These are phyloP conservation scores for Ustilago vetiveriae DNA, from an alignment of 1,284 basidiomycete genomes.

Conservation along the genomic window DNA sequence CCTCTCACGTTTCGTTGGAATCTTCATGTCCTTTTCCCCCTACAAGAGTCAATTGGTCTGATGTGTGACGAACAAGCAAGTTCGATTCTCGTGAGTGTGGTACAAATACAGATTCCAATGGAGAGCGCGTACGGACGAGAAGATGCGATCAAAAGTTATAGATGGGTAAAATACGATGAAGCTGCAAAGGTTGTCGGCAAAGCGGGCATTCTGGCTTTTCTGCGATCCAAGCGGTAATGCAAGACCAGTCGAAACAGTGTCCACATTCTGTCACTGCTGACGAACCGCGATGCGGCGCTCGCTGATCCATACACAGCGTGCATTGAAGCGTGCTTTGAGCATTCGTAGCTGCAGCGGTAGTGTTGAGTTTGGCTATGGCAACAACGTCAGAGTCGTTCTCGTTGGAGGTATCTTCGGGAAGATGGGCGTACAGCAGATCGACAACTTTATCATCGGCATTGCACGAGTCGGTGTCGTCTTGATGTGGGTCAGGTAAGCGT, in stretches of 20 bases:
- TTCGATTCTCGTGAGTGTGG: too few relatives aligned
- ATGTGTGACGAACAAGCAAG: too few relatives aligned
- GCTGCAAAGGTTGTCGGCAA: constrained; percentile 41
- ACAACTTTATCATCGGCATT: not conserved
- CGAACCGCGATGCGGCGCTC: constrained; percentile 65
- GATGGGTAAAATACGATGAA: constrained; percentile 44
- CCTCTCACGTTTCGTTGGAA: constrained; percentile 1
- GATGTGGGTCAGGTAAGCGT: constrained; percentile 5
- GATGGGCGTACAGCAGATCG: constrained; percentile 30
- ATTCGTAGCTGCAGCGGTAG: constrained; percentile 18
- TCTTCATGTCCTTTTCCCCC: not conserved
- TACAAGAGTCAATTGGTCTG: not conserved
- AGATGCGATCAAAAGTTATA: constrained; percentile 60
- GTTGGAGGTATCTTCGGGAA: constrained; percentile 6
- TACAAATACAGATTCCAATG: too few relatives aligned
- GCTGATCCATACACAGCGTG: constrained; percentile 66
- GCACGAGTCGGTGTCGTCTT: not conserved
- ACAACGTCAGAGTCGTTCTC: not conserved
- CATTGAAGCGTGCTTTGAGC: constrained; percentile 56
- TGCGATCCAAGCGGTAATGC: constrained; percentile 85
- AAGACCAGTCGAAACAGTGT: constrained; percentile 92
- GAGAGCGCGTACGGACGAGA: too few relatives aligned
- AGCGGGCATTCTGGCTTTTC: constrained; percentile 73
- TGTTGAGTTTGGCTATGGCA: constrained; percentile 32
- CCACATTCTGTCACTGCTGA: constrained; percentile 90